A percentile compares a stretch with the other conserved stretches of the same genome.
These are phyloP conservation scores for Saccharomycopsis sp. DNA, from an alignment of 805 yeast genomes.

Conservation along the genomic window DNA sequence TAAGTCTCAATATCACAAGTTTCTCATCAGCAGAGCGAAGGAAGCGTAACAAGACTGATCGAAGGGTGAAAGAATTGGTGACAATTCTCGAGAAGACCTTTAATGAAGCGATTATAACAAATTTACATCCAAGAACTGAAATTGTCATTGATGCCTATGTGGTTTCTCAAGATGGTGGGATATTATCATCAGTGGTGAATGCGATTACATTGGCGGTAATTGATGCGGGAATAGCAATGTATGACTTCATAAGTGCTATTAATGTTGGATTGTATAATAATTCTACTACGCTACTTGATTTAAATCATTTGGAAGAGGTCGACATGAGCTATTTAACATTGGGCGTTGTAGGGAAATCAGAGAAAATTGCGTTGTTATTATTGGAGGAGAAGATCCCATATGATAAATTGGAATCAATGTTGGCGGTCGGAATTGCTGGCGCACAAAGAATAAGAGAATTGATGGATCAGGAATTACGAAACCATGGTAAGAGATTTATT, in stretches of 20 bases:
- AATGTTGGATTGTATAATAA: slow-evolving; percentile 72
- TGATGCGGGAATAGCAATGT: slow-evolving; percentile 94
- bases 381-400: slow-evolving; percentile 81
- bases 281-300: slow-evolving; percentile 70
- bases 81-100: slow-evolving; percentile 64
- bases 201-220: slow-evolving; percentile 83
- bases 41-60: slow-evolving; percentile 61
- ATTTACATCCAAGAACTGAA: slow-evolving; percentile 75
- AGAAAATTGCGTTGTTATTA: slow-evolving; percentile 66
- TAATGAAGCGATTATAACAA: slow-evolving; percentile 63
- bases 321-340: slow-evolving; percentile 78
- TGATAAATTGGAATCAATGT: slow-evolving; percentile 66
- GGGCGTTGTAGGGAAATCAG: slow-evolving; percentile 78
- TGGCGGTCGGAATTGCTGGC: slow-evolving; percentile 83
- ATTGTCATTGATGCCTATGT: slow-evolving; percentile 74
- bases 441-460: slow-evolving; percentile 72
- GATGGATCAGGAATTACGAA: slow-evolving; percentile 81
- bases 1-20: slow-evolving; percentile 58
- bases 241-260: slow-evolving; percentile 79
- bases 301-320: slow-evolving; percentile 73
- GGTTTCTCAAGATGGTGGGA: slow-evolving; percentile 84
- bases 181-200: slow-evolving; percentile 72
- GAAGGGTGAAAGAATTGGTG: slow-evolving; percentile 59
- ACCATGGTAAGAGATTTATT: slow-evolving; percentile 46
- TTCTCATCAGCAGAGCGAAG: slow-evolving; percentile 64